Base-by-base conservation (phyloP, 1,139 yeast genomes). In the Saccharomycopsis hybrid region DNA sequence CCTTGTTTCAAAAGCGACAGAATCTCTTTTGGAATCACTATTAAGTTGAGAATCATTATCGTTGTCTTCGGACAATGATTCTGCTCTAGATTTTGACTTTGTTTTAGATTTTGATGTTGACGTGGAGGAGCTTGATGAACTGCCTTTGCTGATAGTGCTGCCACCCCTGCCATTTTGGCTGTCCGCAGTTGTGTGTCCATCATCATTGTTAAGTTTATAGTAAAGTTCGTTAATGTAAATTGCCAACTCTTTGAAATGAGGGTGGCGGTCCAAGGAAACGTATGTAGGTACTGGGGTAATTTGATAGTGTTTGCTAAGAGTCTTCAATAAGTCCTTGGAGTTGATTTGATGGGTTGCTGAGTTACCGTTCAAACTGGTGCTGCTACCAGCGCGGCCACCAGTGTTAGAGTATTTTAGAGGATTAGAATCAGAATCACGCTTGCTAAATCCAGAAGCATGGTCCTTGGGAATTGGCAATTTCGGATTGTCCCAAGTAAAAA, bases 271-370 rank as follows among this genome's bases (percentile, higher is more conserved):
- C 13, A 52, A 45, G 5, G 53, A 42, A 28, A 52, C 55, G 41
- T 40, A 52, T 5, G 55, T 45, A 29, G 55, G 53, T 9, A 49
- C 55, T 3, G 55, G 55, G 5, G 55, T 52, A 43, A 52, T 52
- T 47, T 50, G 53, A 37, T 50, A 52, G 38, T 52, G 44, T 30
- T 51, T 33, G 9, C 51, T 43, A 38, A 52, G 38, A 29, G 48
- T 50, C 39, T 49, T 50, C 30, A 52, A 37, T 33, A 52, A 36
- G 29, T 43, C 43, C 24, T 40, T 35, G 7, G 50, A 43, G 24
- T n/a, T 13, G 5, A 9, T 5, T 3, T 36, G 31, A 11, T 29
- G 36, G 4, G 28, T 24, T 24, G 44, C 27, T 38, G 29, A 28
- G 27, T n/a, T 4, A n/a, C 13, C 28, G n/a, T 33, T 13, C 2